Percentiles rank a stretch among this genome's conserved stretches.
Evolutionary conservation across 169 alveolate species (phyloP).

Genomic region (Cryptosporidium sp.): DNA sequence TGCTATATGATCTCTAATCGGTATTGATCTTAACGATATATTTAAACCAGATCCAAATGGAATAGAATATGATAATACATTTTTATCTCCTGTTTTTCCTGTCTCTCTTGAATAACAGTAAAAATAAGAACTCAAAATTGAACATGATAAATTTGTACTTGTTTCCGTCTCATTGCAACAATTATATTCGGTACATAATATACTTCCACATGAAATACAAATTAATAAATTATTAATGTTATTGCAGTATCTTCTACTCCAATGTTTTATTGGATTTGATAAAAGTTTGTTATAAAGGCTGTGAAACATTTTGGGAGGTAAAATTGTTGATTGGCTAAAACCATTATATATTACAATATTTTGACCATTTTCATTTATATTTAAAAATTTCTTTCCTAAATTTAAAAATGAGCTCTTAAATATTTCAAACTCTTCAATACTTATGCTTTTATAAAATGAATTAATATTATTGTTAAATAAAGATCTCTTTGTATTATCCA

Average conservation of each 20-base stretch:
- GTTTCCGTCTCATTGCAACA: conserved; percentile 53
- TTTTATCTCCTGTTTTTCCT: not conserved
- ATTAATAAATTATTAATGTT: conserved; percentile 30
- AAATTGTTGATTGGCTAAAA: conserved; percentile 7
- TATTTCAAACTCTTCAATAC: conserved; percentile 7
- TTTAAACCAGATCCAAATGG: conserved; percentile 52
- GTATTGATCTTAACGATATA: conserved; percentile 21
- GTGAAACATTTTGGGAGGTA: conserved; percentile 47
- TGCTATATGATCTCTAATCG: conserved; percentile 54
- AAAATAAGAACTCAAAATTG: conserved; percentile 12
- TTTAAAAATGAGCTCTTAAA: not conserved
- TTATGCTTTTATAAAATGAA: conserved; percentile 5
- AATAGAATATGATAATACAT: not conserved
- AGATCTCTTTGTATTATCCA: not conserved
- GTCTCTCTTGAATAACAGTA: conserved; percentile 8
- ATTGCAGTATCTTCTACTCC: not conserved
- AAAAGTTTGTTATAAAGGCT: conserved; percentile 34
- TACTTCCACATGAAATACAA: conserved; percentile 47
- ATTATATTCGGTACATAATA: conserved; percentile 27
- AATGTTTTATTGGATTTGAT: conserved; percentile 39
- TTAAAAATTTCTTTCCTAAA: not conserved
- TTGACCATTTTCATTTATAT: not conserved
- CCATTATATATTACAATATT: not conserved
- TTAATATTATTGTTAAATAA: conserved; percentile 4
- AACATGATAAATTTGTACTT: conserved; percentile 10